Percentiles rank a stretch among this genome's conserved stretches.
Conservation (phyloP, 2,329 filamentous ascomycete genomes). For the Laburnicola sp. region DNA sequence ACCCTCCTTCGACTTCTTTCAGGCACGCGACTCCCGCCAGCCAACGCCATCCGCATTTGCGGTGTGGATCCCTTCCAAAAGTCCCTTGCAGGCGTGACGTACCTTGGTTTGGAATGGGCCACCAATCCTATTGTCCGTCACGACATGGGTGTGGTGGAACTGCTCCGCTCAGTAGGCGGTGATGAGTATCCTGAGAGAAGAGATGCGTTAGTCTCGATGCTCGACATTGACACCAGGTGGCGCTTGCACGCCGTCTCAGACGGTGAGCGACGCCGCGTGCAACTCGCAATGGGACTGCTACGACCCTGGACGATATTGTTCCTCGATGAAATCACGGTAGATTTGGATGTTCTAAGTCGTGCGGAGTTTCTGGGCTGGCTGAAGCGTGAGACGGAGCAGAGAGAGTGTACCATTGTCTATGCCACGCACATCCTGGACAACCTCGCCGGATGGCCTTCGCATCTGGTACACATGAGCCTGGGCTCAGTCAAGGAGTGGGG, state of each 20-base stretch:
- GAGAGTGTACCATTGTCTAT: slow-evolving; percentile 91
- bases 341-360: slow-evolving; percentile 84
- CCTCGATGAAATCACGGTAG: slow-evolving; percentile 95
- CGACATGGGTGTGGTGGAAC: slow-evolving; percentile 86
- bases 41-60: slow-evolving; percentile 71
- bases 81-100: slow-evolving; percentile 89
- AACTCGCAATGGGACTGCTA: slow-evolving; percentile 93
- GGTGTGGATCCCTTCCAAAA: slow-evolving; percentile 91
- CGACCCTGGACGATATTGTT: slow-evolving; percentile 89
- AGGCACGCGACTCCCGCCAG: slow-evolving; percentile 91
- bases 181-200: slow-evolving; percentile 78
- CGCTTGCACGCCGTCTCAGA: slow-evolving; percentile 95
- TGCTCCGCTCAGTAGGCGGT: slow-evolving; percentile 84
- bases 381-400: slow-evolving; percentile 78
- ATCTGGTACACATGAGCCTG: slow-evolving; percentile 93
- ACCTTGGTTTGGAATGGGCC: slow-evolving; percentile 97
- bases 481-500: slow-evolving; percentile 89
- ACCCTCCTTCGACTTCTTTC: slow-evolving; percentile 92
- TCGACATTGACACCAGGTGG: slow-evolving; percentile 91
- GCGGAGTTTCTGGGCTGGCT: slow-evolving; percentile 85
- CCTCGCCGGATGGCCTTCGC: slow-evolving; percentile 89
- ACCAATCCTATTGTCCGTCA: slow-evolving; percentile 94
- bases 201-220: slow-evolving; percentile 82
- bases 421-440: slow-evolving; percentile 98
- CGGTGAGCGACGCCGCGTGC: slow-evolving; percentile 86